Evolutionary conservation across 2,329 filamentous ascomycete genomes (phyloP).

Genomic region (Fusarium citri): DNA sequence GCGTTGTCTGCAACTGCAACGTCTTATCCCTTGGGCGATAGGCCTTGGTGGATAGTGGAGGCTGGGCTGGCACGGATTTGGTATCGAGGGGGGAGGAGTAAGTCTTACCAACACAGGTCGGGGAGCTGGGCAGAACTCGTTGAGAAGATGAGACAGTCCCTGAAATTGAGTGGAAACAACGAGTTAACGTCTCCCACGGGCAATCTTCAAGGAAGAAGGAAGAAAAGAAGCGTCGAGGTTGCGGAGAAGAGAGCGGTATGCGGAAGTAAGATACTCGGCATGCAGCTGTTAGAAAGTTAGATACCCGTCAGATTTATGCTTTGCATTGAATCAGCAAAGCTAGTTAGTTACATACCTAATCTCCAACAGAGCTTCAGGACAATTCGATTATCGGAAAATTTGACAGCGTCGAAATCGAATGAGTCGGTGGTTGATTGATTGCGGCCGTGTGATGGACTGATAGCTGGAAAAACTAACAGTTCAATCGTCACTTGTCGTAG

Average conservation of each 20-base stretch:
- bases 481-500: conserved; percentile 33
- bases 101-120: conserved; percentile 65
- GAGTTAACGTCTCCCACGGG: conserved; percentile 73
- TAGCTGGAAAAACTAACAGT: conserved; percentile 20
- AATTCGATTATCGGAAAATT: conserved; percentile 18
- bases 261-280: conserved; percentile 51
- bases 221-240: conserved; percentile 55
- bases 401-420: conserved; percentile 14
- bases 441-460: conserved; percentile 16
- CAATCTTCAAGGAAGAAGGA: conserved; percentile 57
- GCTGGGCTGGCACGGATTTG: conserved; percentile 43
- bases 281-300: conserved; percentile 52
- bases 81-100: conserved; percentile 42
- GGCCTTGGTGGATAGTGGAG: conserved; percentile 5
- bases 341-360: conserved; percentile 44
- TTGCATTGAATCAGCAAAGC: conserved; percentile 18
- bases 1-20: neutral
- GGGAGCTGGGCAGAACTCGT: conserved; percentile 55
- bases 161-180: conserved; percentile 67
- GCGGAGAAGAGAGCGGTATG: conserved; percentile 55
- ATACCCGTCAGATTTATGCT: conserved; percentile 10
- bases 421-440: conserved; percentile 13
- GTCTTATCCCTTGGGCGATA: conserved; percentile 47
- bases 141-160: conserved; percentile 58
- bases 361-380: conserved; percentile 25